phyloP scores from a whole-genome alignment of 192 early-diverging fungal species.

The Fimicolochytrium jonesii region DNA sequence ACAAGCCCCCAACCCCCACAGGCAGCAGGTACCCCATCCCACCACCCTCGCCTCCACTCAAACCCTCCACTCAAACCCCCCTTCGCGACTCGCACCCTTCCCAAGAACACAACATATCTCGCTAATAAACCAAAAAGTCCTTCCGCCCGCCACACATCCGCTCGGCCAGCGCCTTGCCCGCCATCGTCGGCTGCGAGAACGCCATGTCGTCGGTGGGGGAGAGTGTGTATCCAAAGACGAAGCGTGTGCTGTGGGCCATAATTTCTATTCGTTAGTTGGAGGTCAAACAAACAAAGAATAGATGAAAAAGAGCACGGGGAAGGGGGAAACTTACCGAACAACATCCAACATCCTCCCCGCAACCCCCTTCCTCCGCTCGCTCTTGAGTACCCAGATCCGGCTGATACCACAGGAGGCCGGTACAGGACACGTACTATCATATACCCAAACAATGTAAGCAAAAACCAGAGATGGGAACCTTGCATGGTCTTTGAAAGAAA shows the following conservation, averaged over 20 bases:
- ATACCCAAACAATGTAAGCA: neutral
- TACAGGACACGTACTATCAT: slow-evolving; percentile 2
- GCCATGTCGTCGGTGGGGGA: slow-evolving; percentile 29
- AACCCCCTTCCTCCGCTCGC: slow-evolving; percentile 40
- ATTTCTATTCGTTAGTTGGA: too few relatives aligned
- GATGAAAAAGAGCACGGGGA: neutral
- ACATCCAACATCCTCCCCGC: slow-evolving; percentile 37
- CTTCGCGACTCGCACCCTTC: too few relatives aligned
- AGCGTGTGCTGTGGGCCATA: slow-evolving; percentile 23
- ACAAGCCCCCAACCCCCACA: too few relatives aligned
- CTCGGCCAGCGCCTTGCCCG: slow-evolving; percentile 42
- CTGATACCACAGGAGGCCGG: slow-evolving; percentile 47
- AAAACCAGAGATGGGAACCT: neutral
- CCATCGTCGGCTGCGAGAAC: slow-evolving; percentile 51
- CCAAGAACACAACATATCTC: too few relatives aligned
- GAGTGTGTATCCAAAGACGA: slow-evolving; percentile 43
- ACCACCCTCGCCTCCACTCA: too few relatives aligned
- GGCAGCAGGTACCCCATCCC: too few relatives aligned
- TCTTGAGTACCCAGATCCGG: slow-evolving; percentile 49
- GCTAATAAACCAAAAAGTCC: slow-evolving; percentile 54
- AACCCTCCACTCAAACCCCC: too few relatives aligned
- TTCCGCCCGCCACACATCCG: slow-evolving; percentile 32
- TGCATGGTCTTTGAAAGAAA: neutral
- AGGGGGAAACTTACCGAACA: slow-evolving; percentile 20
- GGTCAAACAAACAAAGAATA: neutral